Percentiles rank a stretch among this genome's conserved stretches.
Conservation (phyloP, 129 eudicot species). For the Apium graveolens region DNA sequence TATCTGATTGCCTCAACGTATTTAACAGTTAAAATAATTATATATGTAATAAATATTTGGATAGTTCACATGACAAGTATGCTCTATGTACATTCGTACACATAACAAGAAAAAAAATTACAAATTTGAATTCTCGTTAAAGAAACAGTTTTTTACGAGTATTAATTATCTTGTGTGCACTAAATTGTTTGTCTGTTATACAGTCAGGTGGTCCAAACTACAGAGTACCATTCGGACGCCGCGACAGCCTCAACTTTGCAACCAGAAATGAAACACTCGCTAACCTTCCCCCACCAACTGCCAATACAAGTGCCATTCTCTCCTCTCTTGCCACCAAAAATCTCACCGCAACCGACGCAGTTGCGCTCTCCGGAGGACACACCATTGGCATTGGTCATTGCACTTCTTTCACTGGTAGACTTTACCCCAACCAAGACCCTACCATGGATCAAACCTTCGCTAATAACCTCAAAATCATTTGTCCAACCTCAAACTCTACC, state of each 20-base stretch:
- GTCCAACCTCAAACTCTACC: constrained; percentile 31
- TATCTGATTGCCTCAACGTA: no score
- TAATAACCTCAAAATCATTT: constrained; percentile 28
- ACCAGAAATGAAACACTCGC: constrained; percentile 40
- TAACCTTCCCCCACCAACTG: constrained; percentile 48
- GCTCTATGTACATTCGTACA: no score
- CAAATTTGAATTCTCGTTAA: no score
- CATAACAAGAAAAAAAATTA: no score
- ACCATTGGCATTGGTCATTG: constrained; percentile 58
- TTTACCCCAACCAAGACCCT: constrained; percentile 56
- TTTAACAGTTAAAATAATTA: no score
- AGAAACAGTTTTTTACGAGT: background rate
- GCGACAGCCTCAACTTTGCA: constrained; percentile 47
- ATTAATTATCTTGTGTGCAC: background rate
- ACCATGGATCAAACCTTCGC: constrained; percentile 52
- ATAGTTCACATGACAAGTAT: background rate
- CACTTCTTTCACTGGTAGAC: constrained; percentile 39
- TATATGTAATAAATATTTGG: no score
- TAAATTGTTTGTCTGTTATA: background rate
- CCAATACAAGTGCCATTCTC: constrained; percentile 36
- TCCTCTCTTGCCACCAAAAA: constrained; percentile 26
- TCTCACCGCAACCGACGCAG: constrained; percentile 45
- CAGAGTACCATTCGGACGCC: constrained; percentile 48
- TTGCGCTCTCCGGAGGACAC: constrained; percentile 77
- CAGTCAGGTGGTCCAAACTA: constrained; percentile 65